Evolutionary conservation across 2,329 filamentous ascomycete species (phyloP).

Genomic region (Graphilbum sp.): DNA sequence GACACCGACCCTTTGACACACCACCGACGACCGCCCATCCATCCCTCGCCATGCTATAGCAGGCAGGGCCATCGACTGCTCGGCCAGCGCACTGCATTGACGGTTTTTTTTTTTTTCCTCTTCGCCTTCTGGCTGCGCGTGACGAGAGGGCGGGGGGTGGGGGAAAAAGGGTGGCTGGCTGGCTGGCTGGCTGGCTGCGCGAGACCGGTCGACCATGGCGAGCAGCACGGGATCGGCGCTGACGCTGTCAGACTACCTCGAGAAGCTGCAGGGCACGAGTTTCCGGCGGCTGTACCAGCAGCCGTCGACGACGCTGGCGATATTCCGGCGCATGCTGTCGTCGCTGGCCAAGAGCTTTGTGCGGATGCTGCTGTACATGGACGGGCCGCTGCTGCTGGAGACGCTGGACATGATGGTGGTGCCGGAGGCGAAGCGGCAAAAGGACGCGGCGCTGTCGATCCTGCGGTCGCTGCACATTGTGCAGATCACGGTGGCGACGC

Average conservation of each 20-base stretch:
- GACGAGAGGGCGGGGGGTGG: too few species aligned
- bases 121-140: too few species aligned
- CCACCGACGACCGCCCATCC: too few species aligned
- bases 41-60: too few species aligned
- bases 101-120: too few species aligned
- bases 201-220: slow-evolving; percentile 22
- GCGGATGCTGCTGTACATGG: slow-evolving; percentile 88
- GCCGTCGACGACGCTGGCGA: slow-evolving; percentile 84
- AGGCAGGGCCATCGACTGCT: too few species aligned
- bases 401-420: slow-evolving; percentile 81
- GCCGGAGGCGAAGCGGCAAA: slow-evolving; percentile 47
- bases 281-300: slow-evolving; percentile 90
- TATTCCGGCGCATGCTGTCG: slow-evolving; percentile 93
- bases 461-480: slow-evolving; percentile 80
- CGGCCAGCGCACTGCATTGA: too few species aligned
- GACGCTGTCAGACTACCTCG: slow-evolving; percentile 73
- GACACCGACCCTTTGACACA: too few species aligned
- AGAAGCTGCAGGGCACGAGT: slow-evolving; percentile 75
- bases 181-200: too few species aligned
- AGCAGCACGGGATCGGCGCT: slow-evolving; percentile 29
- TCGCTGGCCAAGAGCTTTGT: slow-evolving; percentile 90
- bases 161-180: too few species aligned
- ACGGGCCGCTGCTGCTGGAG: slow-evolving; percentile 57
- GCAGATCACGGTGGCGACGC: slow-evolving; percentile 41
- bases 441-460: slow-evolving; percentile 68